A percentile compares a stretch with the other conserved stretches of the same genome.
phyloP scores from a whole-genome alignment of 768 basidiomycete species.

The Rhodotorula diobovata region DNA sequence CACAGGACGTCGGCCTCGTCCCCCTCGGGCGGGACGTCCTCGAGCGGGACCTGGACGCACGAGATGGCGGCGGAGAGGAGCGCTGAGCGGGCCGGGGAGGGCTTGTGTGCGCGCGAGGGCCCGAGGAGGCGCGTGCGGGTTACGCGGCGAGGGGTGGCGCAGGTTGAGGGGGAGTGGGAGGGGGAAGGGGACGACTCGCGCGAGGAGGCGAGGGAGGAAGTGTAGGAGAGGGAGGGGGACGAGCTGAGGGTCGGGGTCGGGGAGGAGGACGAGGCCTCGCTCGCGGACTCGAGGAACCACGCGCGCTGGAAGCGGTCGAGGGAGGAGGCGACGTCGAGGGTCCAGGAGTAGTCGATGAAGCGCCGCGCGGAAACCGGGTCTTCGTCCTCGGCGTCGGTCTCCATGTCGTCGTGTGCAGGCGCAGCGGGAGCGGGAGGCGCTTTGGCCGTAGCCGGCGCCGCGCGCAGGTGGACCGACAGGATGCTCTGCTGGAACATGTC shows the following conservation, averaged over 20 bases:
- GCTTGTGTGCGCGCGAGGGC: background rate
- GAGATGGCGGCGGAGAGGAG: slow-evolving; percentile 12
- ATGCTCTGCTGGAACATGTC: slow-evolving; percentile 19
- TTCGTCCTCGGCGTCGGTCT: background rate
- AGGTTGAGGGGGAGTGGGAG: background rate
- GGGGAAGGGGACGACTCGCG: background rate
- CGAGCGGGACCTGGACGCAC: slow-evolving; percentile 12
- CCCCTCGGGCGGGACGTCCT: background rate
- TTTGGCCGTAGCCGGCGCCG: background rate
- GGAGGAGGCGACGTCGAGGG: slow-evolving; percentile 5
- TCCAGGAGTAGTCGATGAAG: background rate
- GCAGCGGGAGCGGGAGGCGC: too few relatives aligned
- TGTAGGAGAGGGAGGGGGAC: background rate
- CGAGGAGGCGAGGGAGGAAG: too few relatives aligned
- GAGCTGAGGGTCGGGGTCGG: too few relatives aligned
- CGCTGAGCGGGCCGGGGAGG: background rate
- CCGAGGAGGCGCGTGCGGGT: slow-evolving; percentile 1
- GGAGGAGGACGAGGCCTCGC: background rate
- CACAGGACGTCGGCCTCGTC: background rate
- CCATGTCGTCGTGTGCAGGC: background rate
- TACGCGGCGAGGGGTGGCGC: background rate
- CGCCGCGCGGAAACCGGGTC: background rate
- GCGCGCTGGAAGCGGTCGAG: slow-evolving; percentile 13
- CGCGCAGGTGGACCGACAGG: background rate
- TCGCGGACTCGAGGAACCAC: slow-evolving; percentile 1